Evolutionary conservation across 1,284 basidiomycete genomes (phyloP), one percentile per base, ranked within the genome.

Genomic region (Meira miltonrushii): DNA sequence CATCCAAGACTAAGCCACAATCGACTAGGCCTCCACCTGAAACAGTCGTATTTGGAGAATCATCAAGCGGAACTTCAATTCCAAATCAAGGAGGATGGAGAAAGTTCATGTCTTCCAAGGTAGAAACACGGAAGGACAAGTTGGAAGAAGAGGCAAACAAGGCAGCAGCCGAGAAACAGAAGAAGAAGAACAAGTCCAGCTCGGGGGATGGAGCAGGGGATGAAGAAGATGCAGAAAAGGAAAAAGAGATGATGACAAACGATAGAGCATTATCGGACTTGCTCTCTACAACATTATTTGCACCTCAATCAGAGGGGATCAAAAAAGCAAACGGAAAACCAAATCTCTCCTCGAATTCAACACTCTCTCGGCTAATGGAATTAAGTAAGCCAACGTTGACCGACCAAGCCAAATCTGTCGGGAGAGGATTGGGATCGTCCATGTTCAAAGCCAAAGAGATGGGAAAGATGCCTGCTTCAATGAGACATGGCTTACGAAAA

Each of bases 201-300:
- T 12, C 50, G 2, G 25, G 39, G 17, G 47, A 57, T 46, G 38
- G 50, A n/a, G 54, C 15, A 43, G 50, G 25, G 9, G 55, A 54
- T 10, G 50, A 17, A 39, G 50, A 65, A 13, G 65, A 61, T 4
- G 69, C 65, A 23, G 63, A 61, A 11, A 61, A 68, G 13, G 71
- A 73, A 28, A 73, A 75, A 28, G 68, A 69, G 58, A 62, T 69
- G 50, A 61, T 69, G 23, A 60, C 74, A 15, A 77, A 77, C 47
- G 75, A 77, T 54, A 62, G 70, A 15, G 63, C 72, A 21, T 65
- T 77, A 10, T 69, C 71, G 1, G 65, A 70, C 8, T 60, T 77
- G 37, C 66, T 77, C 1, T 72, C 72, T 2, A 76, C 75, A 10
- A 76, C 75, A 3, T 66, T 77, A 0, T 77, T 77, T 55, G 74